Evolutionary conservation across 257 asterid genomes (phyloP), one percentile per base, ranked within the genome.

Genomic region (Solanum etuberosum): DNA sequence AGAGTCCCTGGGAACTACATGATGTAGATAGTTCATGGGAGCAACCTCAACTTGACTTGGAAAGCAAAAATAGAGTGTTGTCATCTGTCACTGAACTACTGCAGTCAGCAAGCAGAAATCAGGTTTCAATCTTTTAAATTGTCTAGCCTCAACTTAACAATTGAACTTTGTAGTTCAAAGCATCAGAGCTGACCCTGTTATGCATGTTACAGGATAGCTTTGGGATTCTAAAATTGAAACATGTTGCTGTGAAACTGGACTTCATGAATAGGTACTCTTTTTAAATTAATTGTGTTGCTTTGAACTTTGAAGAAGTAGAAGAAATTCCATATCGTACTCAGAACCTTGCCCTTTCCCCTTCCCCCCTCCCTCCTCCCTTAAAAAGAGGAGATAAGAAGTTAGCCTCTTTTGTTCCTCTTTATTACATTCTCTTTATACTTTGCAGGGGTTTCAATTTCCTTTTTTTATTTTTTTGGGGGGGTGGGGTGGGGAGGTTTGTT

Each of bases 1-100:
- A 97, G 87, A 90, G 97, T 90, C 98, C 99, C 48, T 97, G 99
- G 99, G 99, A 97, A 89, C 91, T 97, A 86, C 96, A 92, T 23
- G 98, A 93, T 90, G 94, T 93, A 27, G 93, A 90, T 27, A 84
- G 27, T 88, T 61, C 27, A 35, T 92, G 94, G 92, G 98, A 92
- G 90, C 95, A 85, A 37, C 94, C 97, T 34, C 91, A 85, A 87
- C 90, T 93, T 83, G 92, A 92, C 82, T 12, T 88, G 18, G 85
- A 88, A 57, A 87, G 87, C 88, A 93, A 89, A 86, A 90, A 86
- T 74, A 90, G 83, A 88, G 90, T 97, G 68, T 87, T 93, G 71
- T 73, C 83, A 68, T 90, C 90, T 85, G 86, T 95, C 42, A 85
- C 88, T 84, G 83, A 90, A 86, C 92, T 94, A 87, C 85, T 89